A percentile compares a stretch with the other conserved stretches of the same genome.
Conservation (phyloP, 2,329 filamentous ascomycete genomes). For the Exophiala spinifera region DNA sequence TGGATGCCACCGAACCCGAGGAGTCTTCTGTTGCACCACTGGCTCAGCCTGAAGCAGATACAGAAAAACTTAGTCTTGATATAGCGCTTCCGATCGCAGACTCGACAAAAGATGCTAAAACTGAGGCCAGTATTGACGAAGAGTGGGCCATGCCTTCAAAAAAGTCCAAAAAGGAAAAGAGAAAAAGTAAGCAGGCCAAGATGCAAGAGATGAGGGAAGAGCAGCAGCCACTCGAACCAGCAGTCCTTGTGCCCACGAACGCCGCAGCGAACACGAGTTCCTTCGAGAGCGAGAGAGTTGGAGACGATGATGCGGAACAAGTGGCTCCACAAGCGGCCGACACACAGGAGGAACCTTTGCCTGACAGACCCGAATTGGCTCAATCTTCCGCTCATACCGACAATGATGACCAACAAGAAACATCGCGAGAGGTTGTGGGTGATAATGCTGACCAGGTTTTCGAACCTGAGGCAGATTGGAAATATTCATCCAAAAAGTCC, state of each 20-base stretch:
- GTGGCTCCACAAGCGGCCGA: no score
- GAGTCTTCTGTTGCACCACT: background rate
- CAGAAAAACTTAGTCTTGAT: conserved; percentile 9
- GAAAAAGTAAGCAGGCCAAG: conserved; percentile 10
- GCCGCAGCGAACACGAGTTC: background rate
- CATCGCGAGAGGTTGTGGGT: no score
- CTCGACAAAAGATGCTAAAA: background rate
- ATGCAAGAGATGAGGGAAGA: background rate
- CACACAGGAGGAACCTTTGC: no score
- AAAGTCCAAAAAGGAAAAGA: conserved; percentile 33
- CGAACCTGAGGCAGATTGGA: conserved; percentile 11
- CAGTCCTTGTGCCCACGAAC: background rate
- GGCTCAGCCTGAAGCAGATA: conserved; percentile 15
- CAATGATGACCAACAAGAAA: no score
- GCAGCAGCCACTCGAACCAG: background rate
- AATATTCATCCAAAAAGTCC: conserved; percentile 33
- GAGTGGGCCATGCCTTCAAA: conserved; percentile 29
- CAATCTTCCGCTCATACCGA: no score
- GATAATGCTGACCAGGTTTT: no score
- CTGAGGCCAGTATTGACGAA: background rate
- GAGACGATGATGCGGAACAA: background rate
- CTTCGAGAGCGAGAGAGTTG: background rate
- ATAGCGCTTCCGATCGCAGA: background rate
- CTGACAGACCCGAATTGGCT: no score
- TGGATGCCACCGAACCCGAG: background rate